Base-by-base conservation (phyloP, 148 eudicot species). In the Heliamphora exappendiculata region DNA sequence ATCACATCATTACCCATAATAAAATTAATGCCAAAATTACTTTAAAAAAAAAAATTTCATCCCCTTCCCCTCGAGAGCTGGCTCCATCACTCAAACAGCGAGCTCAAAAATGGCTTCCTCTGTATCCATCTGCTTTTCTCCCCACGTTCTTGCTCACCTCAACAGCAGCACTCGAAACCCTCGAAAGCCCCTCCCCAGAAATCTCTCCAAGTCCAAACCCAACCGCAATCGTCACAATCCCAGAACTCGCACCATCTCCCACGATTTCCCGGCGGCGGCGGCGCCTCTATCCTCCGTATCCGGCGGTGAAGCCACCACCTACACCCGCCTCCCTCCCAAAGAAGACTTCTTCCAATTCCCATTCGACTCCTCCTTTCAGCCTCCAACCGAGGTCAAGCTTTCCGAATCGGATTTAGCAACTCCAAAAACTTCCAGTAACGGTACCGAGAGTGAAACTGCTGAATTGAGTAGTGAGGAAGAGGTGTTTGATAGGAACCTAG, bases 301-400 rank as follows among this genome's bases (percentile, higher is more conserved):
- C 19, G 91, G 90, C 69, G 81, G 84, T 53, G 92, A 90, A 34
- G 95, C 97, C 44, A 94, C 98, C 75, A 89, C 93, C 66, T 95
- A 87, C 86, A 89, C 97, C 73, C 91, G 91, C 37, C 90, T 89
- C 26, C 91, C 91, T 17, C 89, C 87, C 28, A 87, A 44, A 55
- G 89, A 89, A 0, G 90, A 85, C 28, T 80, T 78, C 74, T 49
- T 70, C 16, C 69, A 73, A 34, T 36, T 67, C 17, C 76, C 83
- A 1, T 33, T 83, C 22, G 59, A 42, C 22, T 78, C 24, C 11
- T 78, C 54, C 63, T 44, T 20, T 34, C 78, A 22, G 22, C 67
- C 19, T 51, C 50, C 55, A 62, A 2, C 67, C 41, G 93, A 78
- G 29, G 81, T 89, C 54, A 86, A 75, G 76, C 82, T 86, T 9